These are phyloP conservation scores for Acacia pycnantha DNA, from an alignment of 331 rosid genomes.

Conservation along the genomic window DNA sequence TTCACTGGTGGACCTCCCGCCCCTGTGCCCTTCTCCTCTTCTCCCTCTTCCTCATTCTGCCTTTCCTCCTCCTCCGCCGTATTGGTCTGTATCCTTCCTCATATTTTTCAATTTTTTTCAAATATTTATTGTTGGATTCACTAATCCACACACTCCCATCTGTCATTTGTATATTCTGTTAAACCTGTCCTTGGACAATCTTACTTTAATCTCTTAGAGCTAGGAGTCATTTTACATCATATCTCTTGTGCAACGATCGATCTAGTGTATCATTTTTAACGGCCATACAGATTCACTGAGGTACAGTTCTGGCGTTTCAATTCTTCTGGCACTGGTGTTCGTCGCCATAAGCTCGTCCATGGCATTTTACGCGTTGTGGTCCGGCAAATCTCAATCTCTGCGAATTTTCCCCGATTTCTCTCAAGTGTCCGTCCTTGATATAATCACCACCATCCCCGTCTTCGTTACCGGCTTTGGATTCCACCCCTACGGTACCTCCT, in stretches of 20 bases:
- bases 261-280: not conserved
- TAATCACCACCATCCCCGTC: conserved; percentile 82
- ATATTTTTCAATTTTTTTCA: too few species aligned
- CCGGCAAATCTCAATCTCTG: conserved; percentile 55
- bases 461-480: conserved; percentile 81
- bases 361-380: conserved; percentile 60
- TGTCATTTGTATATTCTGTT: too few species aligned
- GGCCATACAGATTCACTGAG: conserved; percentile 55
- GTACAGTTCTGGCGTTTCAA: conserved; percentile 73
- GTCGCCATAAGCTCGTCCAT: conserved; percentile 68
- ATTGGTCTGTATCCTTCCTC: conserved; percentile 43
- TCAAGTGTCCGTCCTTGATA: conserved; percentile 62
- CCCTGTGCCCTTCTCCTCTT: conserved; percentile 36
- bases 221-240: too few species aligned
- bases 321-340: conserved; percentile 73
- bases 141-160: too few species aligned
- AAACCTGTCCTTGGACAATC: too few species aligned
- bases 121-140: too few species aligned
- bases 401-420: conserved; percentile 70
- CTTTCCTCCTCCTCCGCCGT: conserved; percentile 57
- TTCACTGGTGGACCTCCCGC: conserved; percentile 87
- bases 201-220: too few species aligned
- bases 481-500: conserved; percentile 65
- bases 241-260: too few species aligned
- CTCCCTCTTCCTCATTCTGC: conserved; percentile 51